These are phyloP conservation scores for Comarum palustre DNA, from an alignment of 306 rosid species.

Conservation along the genomic window DNA sequence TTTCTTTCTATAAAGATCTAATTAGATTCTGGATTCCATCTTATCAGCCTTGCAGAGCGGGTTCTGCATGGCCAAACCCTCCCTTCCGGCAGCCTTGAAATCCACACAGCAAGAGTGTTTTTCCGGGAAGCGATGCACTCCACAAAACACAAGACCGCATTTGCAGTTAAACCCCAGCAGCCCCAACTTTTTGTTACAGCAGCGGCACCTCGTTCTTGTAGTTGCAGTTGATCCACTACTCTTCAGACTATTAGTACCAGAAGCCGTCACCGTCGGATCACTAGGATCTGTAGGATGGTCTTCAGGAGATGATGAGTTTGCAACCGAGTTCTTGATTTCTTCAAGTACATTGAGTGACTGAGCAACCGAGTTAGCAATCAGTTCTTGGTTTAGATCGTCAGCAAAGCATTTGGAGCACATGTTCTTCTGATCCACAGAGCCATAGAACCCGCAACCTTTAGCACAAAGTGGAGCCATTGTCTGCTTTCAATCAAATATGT, in stretches of 20 bases:
- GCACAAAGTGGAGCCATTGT: no score
- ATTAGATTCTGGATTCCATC: neutral
- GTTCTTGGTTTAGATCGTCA: neutral
- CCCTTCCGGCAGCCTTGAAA: neutral
- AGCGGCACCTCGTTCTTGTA: slow-evolving; percentile 13
- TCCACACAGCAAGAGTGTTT: slow-evolving; percentile 7
- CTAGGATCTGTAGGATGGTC: no score
- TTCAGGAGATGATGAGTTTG: no score
- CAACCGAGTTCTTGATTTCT: neutral
- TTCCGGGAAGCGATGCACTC: slow-evolving; percentile 19
- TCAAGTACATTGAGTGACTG: neutral
- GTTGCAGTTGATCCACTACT: neutral
- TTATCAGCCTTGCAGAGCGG: slow-evolving; percentile 3
- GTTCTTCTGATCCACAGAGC: no score
- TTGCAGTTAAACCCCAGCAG: slow-evolving; percentile 17
- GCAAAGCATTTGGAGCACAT: no score
- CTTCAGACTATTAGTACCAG: neutral
- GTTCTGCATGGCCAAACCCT: slow-evolving; percentile 5
- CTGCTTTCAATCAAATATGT: no score
- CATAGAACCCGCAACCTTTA: no score
- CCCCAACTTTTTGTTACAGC: slow-evolving; percentile 23
- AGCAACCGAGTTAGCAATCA: neutral
- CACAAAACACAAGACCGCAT: slow-evolving; percentile 22
- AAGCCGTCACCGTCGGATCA: neutral
- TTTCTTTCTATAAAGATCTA: no score